Evolutionary conservation across 495 filamentous ascomycete genomes (phyloP).

Genomic region (Xylaria telfairii): DNA sequence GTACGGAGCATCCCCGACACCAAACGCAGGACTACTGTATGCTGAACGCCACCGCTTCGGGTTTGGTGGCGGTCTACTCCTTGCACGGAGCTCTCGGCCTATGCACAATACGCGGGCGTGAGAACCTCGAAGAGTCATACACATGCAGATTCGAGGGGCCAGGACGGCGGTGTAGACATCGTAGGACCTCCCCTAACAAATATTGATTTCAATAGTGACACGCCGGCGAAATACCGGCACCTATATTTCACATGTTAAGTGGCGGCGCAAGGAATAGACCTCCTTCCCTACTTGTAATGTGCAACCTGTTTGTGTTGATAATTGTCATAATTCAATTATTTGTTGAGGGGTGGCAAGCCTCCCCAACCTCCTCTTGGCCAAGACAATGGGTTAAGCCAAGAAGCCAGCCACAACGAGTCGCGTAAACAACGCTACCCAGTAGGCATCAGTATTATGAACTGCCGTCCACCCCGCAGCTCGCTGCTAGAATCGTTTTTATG

Average conservation of each 20-base stretch:
- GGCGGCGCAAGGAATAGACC: slow-evolving; percentile 9
- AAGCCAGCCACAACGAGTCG: slow-evolving; percentile 22
- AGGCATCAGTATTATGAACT: slow-evolving; percentile 19
- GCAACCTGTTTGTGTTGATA: background rate
- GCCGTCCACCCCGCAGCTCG: slow-evolving; percentile 4
- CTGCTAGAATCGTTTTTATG: background rate
- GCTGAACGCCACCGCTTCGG: slow-evolving; percentile 19
- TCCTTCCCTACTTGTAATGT: background rate
- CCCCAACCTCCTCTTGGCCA: slow-evolving; percentile 18
- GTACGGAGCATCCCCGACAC: slow-evolving; percentile 22
- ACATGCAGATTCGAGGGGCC: slow-evolving; percentile 15
- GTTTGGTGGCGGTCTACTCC: slow-evolving; percentile 8
- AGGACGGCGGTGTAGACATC: slow-evolving; percentile 23
- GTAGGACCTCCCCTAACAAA: background rate
- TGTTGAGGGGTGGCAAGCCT: background rate
- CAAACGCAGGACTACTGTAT: background rate
- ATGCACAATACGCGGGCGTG: slow-evolving; percentile 14
- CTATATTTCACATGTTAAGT: slow-evolving; percentile 13
- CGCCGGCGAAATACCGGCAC: background rate
- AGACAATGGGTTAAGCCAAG: slow-evolving; percentile 12
- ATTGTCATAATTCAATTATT: slow-evolving; percentile 5
- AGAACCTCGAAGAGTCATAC: slow-evolving; percentile 21
- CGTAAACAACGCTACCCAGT: slow-evolving; percentile 15
- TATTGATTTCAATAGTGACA: background rate
- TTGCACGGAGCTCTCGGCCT: slow-evolving; percentile 12